A percentile compares a stretch with the other conserved stretches of the same genome.
Evolutionary conservation across 2,329 filamentous ascomycete genomes (phyloP).

Genomic region (Bipolaris gigantea): DNA sequence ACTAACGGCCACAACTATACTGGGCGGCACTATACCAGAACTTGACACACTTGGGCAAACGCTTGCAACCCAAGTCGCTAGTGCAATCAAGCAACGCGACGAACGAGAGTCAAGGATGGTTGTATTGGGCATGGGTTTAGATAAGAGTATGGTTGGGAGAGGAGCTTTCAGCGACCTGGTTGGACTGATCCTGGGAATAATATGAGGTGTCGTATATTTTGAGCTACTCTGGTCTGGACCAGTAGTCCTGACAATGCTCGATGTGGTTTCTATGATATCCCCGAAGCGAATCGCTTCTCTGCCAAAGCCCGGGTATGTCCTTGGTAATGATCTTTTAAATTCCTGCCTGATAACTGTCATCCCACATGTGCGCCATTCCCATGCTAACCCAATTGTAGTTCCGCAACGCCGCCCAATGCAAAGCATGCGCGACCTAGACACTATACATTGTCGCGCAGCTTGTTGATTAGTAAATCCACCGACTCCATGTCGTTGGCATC

Average conservation of each 20-base stretch:
- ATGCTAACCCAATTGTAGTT: slow-evolving; percentile 27
- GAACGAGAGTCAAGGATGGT: slow-evolving; percentile 63
- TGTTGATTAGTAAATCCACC: slow-evolving; percentile 73
- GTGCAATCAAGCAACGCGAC: slow-evolving; percentile 70
- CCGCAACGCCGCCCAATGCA: slow-evolving; percentile 32
- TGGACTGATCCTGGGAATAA: slow-evolving; percentile 45
- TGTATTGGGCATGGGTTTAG: slow-evolving; percentile 61
- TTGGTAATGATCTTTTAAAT: background rate
- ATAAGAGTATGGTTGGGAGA: slow-evolving; percentile 55
- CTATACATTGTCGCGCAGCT: slow-evolving; percentile 49
- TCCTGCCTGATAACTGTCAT: background rate
- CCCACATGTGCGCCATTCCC: slow-evolving; percentile 10
- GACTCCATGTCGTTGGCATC: slow-evolving; percentile 87
- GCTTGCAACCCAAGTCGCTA: slow-evolving; percentile 86
- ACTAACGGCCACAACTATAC: slow-evolving; percentile 81
- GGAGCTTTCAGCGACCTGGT: slow-evolving; percentile 50
- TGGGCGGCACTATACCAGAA: slow-evolving; percentile 78
- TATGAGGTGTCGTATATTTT: slow-evolving; percentile 24
- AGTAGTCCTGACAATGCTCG: slow-evolving; percentile 1
- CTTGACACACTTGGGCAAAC: slow-evolving; percentile 85
- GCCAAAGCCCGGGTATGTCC: slow-evolving; percentile 5
- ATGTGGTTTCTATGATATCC: background rate
- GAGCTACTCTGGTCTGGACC: background rate
- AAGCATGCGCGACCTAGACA: background rate
- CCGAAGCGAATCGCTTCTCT: background rate